These are phyloP conservation scores for Pichia sp. DNA, from an alignment of 1,139 yeast genomes.

Conservation along the genomic window DNA sequence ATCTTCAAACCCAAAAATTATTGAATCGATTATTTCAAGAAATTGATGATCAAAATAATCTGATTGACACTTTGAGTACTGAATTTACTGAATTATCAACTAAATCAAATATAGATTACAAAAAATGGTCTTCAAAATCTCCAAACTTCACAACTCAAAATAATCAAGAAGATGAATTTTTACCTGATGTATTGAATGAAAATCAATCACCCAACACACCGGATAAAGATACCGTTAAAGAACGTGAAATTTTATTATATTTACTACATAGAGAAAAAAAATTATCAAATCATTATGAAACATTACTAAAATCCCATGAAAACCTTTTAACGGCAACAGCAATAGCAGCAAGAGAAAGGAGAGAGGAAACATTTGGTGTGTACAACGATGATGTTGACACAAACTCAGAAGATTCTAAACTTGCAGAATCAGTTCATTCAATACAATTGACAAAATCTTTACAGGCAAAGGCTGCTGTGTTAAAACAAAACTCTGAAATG, in stretches of 20 bases:
- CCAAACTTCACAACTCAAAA: neutral
- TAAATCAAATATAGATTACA: constrained; percentile 15
- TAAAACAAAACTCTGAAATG: constrained; percentile 9
- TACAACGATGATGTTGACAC: neutral
- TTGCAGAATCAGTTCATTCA: constrained; percentile 1
- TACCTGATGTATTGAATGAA: neutral
- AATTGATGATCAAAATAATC: constrained; percentile 24
- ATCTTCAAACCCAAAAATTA: constrained; percentile 16
- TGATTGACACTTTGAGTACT: constrained; percentile 16
- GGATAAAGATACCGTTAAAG: neutral
- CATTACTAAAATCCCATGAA: constrained; percentile 14
- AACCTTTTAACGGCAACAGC: constrained; percentile 9
- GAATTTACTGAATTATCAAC: constrained; percentile 16
- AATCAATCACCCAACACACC: neutral
- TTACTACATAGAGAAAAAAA: constrained; percentile 25
- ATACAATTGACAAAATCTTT: constrained; percentile 1
- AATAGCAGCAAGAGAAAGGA: constrained; percentile 1
- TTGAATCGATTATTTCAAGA: constrained; percentile 25
- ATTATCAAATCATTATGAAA: constrained; percentile 21
- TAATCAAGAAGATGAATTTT: neutral
- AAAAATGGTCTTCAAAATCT: constrained; percentile 6
- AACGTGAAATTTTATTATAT: constrained; percentile 1
- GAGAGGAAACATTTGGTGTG: constrained; percentile 10
- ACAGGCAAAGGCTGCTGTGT: neutral
- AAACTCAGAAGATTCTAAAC: neutral